These are phyloP conservation scores for Pythium folliculosum DNA, from an alignment of 352 stramenopile species.

Conservation along the genomic window DNA sequence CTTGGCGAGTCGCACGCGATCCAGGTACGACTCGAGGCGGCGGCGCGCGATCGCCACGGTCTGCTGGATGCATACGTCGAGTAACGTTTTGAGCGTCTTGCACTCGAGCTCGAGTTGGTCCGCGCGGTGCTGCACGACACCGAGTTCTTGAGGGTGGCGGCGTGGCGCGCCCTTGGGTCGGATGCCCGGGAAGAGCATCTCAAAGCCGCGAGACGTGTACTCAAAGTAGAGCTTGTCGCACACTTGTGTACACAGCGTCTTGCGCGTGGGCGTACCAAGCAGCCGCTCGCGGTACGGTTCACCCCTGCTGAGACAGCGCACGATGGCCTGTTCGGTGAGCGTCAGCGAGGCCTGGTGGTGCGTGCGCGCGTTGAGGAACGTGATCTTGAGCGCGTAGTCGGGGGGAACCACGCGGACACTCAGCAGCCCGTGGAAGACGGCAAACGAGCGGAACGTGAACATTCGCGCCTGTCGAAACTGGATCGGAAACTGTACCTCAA, in stretches of 20 bases:
- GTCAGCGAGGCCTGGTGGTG: constrained; percentile 8
- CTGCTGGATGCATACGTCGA: constrained; percentile 27
- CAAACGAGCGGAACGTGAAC: constrained; percentile 40
- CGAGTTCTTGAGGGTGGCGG: constrained; percentile 32
- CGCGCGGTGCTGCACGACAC: constrained; percentile 16
- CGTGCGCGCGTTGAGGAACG: constrained; percentile 27
- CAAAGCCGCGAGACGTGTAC: constrained; percentile 46
- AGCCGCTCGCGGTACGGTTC: constrained; percentile 25
- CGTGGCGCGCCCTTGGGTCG: constrained; percentile 32
- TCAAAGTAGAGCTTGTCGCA: constrained; percentile 45
- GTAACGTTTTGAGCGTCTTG: background rate
- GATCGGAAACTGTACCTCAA: constrained; percentile 34
- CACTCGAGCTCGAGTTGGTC: constrained; percentile 23
- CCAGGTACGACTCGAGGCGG: constrained; percentile 30
- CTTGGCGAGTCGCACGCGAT: constrained; percentile 3
- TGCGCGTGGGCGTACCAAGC: constrained; percentile 10
- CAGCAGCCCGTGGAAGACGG: constrained; percentile 34
- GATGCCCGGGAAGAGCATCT: constrained; percentile 43
- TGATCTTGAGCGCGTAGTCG: constrained; percentile 34
- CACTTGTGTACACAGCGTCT: constrained; percentile 27
- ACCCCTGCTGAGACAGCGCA: constrained; percentile 6
- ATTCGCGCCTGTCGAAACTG: constrained; percentile 36
- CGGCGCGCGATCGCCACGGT: constrained; percentile 21
- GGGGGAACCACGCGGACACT: constrained; percentile 27
- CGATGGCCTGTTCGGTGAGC: constrained; percentile 23